phyloP scores from a whole-genome alignment of 2,329 filamentous ascomycete species.

The Dactylellina sp. region DNA sequence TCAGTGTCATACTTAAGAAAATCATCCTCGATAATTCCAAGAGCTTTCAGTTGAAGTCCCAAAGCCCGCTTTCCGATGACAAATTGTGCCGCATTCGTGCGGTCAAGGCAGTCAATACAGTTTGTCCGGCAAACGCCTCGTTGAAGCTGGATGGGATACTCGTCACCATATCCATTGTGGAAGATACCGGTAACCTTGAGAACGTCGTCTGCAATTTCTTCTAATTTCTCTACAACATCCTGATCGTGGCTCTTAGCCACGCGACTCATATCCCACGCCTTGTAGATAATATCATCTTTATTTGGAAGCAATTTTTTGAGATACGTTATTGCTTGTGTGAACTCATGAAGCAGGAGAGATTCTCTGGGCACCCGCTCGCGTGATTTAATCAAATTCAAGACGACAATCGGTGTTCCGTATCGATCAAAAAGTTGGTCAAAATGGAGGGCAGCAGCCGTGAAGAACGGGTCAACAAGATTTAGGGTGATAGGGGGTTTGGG shows the following conservation, averaged over 20 bases:
- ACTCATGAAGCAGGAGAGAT: constrained; percentile 88
- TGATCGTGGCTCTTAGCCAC: constrained; percentile 91
- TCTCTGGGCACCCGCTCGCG: constrained; percentile 89
- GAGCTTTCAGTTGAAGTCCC: constrained; percentile 88
- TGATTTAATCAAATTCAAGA: constrained; percentile 89
- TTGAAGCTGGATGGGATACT: constrained; percentile 77
- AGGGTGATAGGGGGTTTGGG: constrained; percentile 91
- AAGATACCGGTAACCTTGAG: constrained; percentile 91
- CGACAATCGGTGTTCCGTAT: constrained; percentile 92
- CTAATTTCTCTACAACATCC: constrained; percentile 92
- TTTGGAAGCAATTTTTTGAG: constrained; percentile 91
- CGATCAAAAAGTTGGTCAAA: constrained; percentile 94
- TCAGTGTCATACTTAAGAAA: constrained; percentile 93
- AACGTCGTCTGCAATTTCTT: constrained; percentile 88
- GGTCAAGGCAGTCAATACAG: constrained; percentile 96
- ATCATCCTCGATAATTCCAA: constrained; percentile 84
- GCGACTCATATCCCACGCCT: constrained; percentile 97
- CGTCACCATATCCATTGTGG: constrained; percentile 82
- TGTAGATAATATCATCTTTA: constrained; percentile 88
- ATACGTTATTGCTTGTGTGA: constrained; percentile 86
- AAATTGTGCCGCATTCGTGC: constrained; percentile 97
- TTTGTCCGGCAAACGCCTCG: constrained; percentile 95
- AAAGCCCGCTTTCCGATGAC: constrained; percentile 95
- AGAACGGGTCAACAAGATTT: constrained; percentile 96
- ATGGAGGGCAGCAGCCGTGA: constrained; percentile 89